Evolutionary conservation across 148 eudicot species (phyloP).

Genomic region (Pouteria glomerata): DNA sequence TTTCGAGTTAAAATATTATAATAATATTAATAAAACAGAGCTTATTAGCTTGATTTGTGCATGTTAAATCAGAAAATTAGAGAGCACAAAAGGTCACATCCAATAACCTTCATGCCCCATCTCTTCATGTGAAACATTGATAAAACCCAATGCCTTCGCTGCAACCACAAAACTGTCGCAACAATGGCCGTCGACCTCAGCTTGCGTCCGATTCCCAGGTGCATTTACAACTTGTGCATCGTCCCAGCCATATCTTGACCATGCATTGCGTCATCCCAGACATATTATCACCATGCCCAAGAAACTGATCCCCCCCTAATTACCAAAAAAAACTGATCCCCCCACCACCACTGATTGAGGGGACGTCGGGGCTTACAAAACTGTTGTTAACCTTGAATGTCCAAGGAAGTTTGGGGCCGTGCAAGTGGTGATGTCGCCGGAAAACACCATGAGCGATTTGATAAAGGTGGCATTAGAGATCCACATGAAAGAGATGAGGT

Average conservation of each 20-base stretch:
- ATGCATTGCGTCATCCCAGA: no score
- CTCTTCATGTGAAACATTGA: no score
- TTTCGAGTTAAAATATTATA: no score
- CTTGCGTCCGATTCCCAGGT: not conserved
- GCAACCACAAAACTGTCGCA: not conserved
- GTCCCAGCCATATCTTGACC: not conserved
- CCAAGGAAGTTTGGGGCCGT: constrained; percentile 50
- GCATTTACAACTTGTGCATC: not conserved
- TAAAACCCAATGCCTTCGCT: constrained; percentile 1
- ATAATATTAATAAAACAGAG: no score
- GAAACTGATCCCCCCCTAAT: no score
- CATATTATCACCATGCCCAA: not conserved
- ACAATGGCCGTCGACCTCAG: not conserved
- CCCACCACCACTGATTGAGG: not conserved
- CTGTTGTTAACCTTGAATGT: constrained; percentile 52
- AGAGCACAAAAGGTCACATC: no score
- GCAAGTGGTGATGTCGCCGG: constrained; percentile 53
- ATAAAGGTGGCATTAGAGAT: constrained; percentile 37
- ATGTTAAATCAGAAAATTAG: no score
- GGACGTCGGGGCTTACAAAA: constrained; percentile 23
- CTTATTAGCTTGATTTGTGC: no score
- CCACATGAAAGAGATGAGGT: constrained; percentile 45
- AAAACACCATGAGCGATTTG: constrained; percentile 38
- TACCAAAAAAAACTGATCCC: no score
- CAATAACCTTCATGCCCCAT: no score